These are phyloP conservation scores for Boletus sp. DNA, from an alignment of 1,284 basidiomycete genomes.

Conservation along the genomic window DNA sequence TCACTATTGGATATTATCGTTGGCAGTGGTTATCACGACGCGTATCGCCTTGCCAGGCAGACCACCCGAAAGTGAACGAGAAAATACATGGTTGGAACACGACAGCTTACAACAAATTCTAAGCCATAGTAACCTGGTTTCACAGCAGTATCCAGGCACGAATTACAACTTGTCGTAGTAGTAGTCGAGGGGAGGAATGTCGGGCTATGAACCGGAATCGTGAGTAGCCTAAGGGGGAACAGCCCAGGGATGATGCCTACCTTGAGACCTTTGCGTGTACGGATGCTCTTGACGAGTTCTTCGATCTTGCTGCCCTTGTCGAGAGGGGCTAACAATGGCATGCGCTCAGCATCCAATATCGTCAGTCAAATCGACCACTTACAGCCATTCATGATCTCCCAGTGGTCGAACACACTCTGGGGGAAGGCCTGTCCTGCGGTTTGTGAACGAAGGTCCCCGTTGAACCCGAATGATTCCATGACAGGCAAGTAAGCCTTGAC, in stretches of 20 bases:
- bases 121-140: constrained; percentile 9
- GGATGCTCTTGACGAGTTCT: constrained; percentile 80
- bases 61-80: neutral
- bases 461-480: constrained; percentile 98
- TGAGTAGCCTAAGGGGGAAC: constrained; percentile 8
- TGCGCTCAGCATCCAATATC: constrained; percentile 8
- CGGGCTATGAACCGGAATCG: constrained; percentile 48
- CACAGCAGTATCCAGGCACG: constrained; percentile 2
- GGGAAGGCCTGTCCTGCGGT: constrained; percentile 99
- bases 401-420: constrained; percentile 92
- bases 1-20: neutral
- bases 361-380: constrained; percentile 31
- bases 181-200: constrained; percentile 79
- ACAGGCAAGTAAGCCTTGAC: constrained; percentile 99
- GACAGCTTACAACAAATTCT: constrained; percentile 18
- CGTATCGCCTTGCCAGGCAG: neutral
- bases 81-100: constrained; percentile 16
- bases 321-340: constrained; percentile 47
- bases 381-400: constrained; percentile 83
- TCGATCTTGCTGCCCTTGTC: constrained; percentile 90
- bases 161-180: constrained; percentile 87
- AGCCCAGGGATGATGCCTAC: constrained; percentile 33
- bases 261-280: constrained; percentile 92
- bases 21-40: neutral
- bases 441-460: constrained; percentile 88